Percentiles rank a stretch among this genome's conserved stretches.
Conservation (phyloP, 306 rosid species). For the Dalbergia cochinchinensis region DNA sequence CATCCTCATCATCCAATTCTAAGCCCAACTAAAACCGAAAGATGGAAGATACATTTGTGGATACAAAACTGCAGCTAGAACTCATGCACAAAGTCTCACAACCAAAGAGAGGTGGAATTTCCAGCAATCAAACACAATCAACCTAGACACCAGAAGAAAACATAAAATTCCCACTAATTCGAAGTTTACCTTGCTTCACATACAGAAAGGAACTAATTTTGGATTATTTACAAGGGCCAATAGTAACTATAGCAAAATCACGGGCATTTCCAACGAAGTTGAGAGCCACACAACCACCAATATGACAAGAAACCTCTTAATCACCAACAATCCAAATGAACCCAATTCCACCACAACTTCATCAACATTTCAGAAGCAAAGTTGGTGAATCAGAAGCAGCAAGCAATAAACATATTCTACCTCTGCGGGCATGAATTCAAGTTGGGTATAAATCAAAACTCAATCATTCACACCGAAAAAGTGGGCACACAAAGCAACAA, state of each 20-base stretch:
- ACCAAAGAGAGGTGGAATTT: slow-evolving; percentile 3
- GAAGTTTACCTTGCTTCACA: slow-evolving; percentile 38
- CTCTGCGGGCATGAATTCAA: slow-evolving; percentile 26
- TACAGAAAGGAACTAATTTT: slow-evolving; percentile 31
- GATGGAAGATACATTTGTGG: slow-evolving; percentile 14
- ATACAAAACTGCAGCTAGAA: slow-evolving; percentile 25
- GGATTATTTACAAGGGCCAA: slow-evolving; percentile 40
- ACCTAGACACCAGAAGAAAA: slow-evolving; percentile 31
- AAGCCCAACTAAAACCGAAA: slow-evolving; percentile 34
- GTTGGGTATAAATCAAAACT: slow-evolving; percentile 39
- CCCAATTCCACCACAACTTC: slow-evolving; percentile 22
- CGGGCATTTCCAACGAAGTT: slow-evolving; percentile 29
- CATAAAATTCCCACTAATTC: slow-evolving; percentile 17
- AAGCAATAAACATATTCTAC: slow-evolving; percentile 19
- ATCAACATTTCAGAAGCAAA: slow-evolving; percentile 41
- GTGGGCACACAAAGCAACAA: slow-evolving; percentile 1
- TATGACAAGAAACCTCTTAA: slow-evolving; percentile 16
- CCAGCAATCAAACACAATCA: slow-evolving; percentile 31
- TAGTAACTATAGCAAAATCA: slow-evolving; percentile 33
- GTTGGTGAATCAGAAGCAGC: slow-evolving; percentile 37
- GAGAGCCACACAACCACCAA: slow-evolving; percentile 42
- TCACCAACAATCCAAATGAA: slow-evolving; percentile 35
- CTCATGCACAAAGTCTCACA: slow-evolving; percentile 12
- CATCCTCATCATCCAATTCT: slow-evolving; percentile 11
- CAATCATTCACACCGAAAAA: slow-evolving; percentile 17